phyloP scores from a whole-genome alignment of 1,284 basidiomycete species.

The Ceratobasidium sp. region DNA sequence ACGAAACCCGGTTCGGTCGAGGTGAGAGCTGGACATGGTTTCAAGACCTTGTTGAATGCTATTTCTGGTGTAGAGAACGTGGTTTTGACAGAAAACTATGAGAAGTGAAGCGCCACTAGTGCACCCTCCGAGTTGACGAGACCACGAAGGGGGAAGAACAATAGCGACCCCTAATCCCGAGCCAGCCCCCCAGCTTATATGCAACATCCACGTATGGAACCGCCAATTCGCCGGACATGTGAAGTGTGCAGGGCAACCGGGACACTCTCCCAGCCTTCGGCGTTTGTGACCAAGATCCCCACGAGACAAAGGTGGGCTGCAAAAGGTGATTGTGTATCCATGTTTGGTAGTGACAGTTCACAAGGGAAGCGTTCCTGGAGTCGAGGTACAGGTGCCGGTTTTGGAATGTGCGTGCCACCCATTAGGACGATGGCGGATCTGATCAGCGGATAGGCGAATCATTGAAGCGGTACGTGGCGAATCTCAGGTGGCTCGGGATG shows the following conservation, averaged over 20 bases:
- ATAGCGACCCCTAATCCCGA: not conserved
- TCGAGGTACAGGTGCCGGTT: slow-evolving; percentile 2
- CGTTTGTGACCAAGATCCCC: slow-evolving; percentile 10
- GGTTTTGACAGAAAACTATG: too few relatives aligned
- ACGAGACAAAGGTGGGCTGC: slow-evolving; percentile 5
- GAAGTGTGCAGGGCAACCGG: slow-evolving; percentile 4
- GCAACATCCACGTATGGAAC: slow-evolving; percentile 2
- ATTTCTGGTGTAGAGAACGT: not conserved
- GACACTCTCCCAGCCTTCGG: slow-evolving; percentile 8
- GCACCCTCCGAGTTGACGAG: not conserved
- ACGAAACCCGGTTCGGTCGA: slow-evolving; percentile 32
- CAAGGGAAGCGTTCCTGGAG: slow-evolving; percentile 25
- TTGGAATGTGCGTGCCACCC: not conserved
- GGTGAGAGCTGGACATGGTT: slow-evolving; percentile 18
- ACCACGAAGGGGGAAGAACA: not conserved
- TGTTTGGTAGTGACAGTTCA: not conserved
- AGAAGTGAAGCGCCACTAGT: not conserved
- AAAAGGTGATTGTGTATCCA: slow-evolving; percentile 3
- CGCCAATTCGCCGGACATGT: not conserved
- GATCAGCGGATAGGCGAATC: not conserved
- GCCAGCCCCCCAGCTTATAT: not conserved
- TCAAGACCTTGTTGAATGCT: not conserved
- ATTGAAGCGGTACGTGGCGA: not conserved
- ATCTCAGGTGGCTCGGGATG: not conserved
- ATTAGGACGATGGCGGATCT: too few relatives aligned